Evolutionary conservation across 768 basidiomycete genomes (phyloP).

Genomic region (Russula olivacea): DNA sequence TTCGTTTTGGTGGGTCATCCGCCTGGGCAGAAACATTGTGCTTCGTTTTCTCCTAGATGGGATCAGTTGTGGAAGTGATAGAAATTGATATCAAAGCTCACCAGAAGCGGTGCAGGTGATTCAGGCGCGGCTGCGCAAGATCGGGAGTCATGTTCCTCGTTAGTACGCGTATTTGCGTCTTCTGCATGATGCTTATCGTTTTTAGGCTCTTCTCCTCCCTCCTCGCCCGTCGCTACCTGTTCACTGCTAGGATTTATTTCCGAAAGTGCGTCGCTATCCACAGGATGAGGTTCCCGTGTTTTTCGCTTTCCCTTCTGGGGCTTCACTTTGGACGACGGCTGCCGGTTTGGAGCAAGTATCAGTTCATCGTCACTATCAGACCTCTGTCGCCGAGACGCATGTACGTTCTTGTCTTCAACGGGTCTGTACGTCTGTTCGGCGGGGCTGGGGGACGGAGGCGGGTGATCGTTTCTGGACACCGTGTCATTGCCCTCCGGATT

Average conservation of each 20-base stretch:
- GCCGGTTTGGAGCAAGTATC: slow-evolving; percentile 14
- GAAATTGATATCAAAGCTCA: neutral
- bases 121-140: neutral
- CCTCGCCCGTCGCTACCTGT: neutral
- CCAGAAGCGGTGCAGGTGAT: neutral
- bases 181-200: neutral
- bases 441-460: neutral
- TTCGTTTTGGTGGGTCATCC: neutral
- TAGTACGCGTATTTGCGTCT: neutral
- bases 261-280: neutral
- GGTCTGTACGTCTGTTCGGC: neutral
- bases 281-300: neutral
- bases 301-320: slow-evolving; percentile 22
- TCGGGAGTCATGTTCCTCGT: neutral
- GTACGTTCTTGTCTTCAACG: neutral
- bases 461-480: slow-evolving; percentile 2
- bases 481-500: slow-evolving; percentile 16
- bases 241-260: neutral
- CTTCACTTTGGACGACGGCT: slow-evolving; percentile 13
- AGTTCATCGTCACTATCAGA: slow-evolving; percentile 21
- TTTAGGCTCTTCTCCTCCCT: neutral
- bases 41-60: slow-evolving; percentile 3
- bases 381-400: neutral
- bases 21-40: neutral
- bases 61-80: neutral